phyloP scores from a whole-genome alignment of 139 green algal species.

The Deuterostichococcus epilithicus region DNA sequence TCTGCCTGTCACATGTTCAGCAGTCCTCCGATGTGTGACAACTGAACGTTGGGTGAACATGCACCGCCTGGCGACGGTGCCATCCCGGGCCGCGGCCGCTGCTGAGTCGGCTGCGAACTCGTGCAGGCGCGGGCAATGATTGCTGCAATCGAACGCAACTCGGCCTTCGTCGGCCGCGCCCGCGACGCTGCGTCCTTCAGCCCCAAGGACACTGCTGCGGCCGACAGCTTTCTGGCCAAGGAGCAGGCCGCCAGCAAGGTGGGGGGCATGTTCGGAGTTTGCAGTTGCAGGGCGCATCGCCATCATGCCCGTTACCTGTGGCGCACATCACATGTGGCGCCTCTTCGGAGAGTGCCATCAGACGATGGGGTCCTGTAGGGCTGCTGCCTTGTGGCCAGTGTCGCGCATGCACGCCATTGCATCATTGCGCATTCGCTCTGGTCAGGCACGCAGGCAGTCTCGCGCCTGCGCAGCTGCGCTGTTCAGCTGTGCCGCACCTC shows the following conservation, averaged over 20 bases:
- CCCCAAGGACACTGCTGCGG: conserved; percentile 62
- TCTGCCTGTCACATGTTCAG: no score
- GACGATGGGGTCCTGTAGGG: neutral
- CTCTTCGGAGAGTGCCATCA: neutral
- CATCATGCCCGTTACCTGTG: neutral
- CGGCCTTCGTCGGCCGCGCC: conserved; percentile 47
- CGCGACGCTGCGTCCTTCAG: conserved; percentile 68
- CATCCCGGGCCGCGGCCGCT: no score
- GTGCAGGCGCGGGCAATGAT: conserved; percentile 32
- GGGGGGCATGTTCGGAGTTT: neutral
- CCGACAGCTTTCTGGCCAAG: conserved; percentile 44
- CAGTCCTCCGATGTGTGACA: no score
- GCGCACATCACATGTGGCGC: neutral
- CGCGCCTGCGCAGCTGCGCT: neutral
- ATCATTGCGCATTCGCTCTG: neutral
- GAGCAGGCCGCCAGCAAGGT: conserved; percentile 38
- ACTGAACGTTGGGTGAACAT: no score
- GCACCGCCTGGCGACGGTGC: no score
- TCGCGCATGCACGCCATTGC: neutral
- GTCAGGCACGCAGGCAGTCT: neutral
- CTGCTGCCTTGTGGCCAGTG: neutral
- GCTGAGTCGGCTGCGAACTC: conserved; percentile 35
- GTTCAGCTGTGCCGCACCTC: neutral
- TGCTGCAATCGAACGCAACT: conserved; percentile 63
- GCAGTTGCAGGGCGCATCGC: neutral